Evolutionary conservation across 495 filamentous ascomycete species (phyloP).

Genomic region (Thozetella sp.): DNA sequence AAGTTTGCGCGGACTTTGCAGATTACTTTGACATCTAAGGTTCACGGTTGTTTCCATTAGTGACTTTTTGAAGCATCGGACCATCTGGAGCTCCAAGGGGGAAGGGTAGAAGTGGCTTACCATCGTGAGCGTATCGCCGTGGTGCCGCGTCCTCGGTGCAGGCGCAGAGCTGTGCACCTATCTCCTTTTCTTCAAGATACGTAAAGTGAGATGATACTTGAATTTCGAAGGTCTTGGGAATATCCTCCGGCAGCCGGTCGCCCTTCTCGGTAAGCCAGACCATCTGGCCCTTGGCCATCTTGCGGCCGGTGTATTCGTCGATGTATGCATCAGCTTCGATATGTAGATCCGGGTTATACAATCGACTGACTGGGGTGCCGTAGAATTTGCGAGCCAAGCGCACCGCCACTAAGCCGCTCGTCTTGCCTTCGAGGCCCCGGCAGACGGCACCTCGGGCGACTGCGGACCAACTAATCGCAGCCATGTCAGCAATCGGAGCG

Average conservation of each 20-base stretch:
- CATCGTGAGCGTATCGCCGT: slow-evolving; percentile 2
- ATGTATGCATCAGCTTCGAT: slow-evolving; percentile 7
- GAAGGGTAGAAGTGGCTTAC: no score
- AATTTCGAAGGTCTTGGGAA: slow-evolving; percentile 6
- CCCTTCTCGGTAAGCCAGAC: slow-evolving; percentile 11
- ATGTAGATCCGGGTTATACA: slow-evolving; percentile 7
- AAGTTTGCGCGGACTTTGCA: slow-evolving; percentile 11
- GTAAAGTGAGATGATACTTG: slow-evolving; percentile 8
- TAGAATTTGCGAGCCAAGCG: slow-evolving; percentile 12
- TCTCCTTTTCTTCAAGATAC: slow-evolving; percentile 3
- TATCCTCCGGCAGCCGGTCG: slow-evolving; percentile 10
- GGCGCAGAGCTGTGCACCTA: slow-evolving; percentile 2
- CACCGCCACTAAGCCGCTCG: slow-evolving; percentile 10
- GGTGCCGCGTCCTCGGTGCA: slow-evolving; percentile 5
- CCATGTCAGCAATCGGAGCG: background rate
- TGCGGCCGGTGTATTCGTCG: slow-evolving; percentile 10
- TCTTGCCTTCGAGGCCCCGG: slow-evolving; percentile 5
- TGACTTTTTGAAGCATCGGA: no score
- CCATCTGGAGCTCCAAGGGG: no score
- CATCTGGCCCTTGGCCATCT: slow-evolving; percentile 15
- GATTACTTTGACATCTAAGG: no score
- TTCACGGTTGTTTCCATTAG: no score
- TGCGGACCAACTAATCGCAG: background rate
- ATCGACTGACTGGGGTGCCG: slow-evolving; percentile 7
- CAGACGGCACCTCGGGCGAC: slow-evolving; percentile 8